Evolutionary conservation across 352 stramenopile species (phyloP), one percentile per base, ranked within the genome.

Genomic region (Phytophthora idaei): DNA sequence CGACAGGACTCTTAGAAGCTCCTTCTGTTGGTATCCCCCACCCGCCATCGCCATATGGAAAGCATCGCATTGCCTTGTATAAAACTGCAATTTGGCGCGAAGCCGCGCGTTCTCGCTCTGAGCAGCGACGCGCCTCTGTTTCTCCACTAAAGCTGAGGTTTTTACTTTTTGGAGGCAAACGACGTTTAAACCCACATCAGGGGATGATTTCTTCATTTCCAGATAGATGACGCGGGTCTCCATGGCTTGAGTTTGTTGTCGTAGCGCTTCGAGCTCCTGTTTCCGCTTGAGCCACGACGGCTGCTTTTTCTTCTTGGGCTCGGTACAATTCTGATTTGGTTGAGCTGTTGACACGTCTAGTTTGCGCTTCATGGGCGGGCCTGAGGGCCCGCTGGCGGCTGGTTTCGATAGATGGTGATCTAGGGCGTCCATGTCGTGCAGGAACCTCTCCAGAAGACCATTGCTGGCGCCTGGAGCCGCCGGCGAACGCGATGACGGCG

Each of bases 371-470:
- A 48, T 48, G 17, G 7, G 21, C 21, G 10, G 4, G 3, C 28
- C 10, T n/a, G 7, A 5, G 4, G 17, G n/a, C 0, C 29, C 2
- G n/a, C 15, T 55, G n/a, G 48, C 44, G 4, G 6, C 5, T 32
- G 29, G 12, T 11, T 36, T 17, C 6, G 15, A 47, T 29, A 6
- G 28, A n/a, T 41, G 28, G n/a, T 34, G 36, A 14, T 67, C 64
- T 1, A 72, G 64, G 11, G 57, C 45, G 1, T 67, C 51, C 64
- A 67, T 72, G 15, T 72, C 64, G 14, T 45, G 36, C 17, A 72
- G 51, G 53, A 72, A 72, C 39, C 51, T 59, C 29, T 72, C 64
- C 34, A 72, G 31, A 34, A 72, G 27, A 5, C 14, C 36, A 37
- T 58, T 2, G 32, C 25, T 21, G 9, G 8, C 4, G 10, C 50